Evolutionary conservation across 805 yeast species (phyloP), one percentile per base, ranked within the genome.

Genomic region (Diddensiella transvaalensis): DNA sequence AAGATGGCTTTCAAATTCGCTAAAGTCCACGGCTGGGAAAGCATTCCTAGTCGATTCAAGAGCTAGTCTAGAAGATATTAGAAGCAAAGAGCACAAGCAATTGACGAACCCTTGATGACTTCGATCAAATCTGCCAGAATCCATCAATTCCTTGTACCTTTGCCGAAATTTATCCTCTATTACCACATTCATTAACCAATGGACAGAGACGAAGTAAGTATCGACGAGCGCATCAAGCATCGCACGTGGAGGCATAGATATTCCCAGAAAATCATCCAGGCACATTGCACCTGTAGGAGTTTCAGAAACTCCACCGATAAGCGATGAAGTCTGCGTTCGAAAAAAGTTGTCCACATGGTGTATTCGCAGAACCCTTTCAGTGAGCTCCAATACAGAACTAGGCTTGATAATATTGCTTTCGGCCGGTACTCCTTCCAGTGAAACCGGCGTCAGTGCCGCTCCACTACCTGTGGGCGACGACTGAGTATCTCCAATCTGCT

Each of bases 161-260:
- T 46, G 49, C 22, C 49, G 40, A 35, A 46, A 46, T 21, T 42
- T 18, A 2, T 19, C n/a, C 40, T 46, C 49, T 8, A 32, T 33
- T 5, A 41, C 22, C 3, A 42, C 46, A 24, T 42, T 46, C 49
- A 46, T 46, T 3, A 46, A 33, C 49, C 49, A 46, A 17, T 46
- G 37, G 3, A 46, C 49, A 6, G 49, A 46, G 17, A 13, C 45
- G 23, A 46, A 46, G 21, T 46, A 46, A 4, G 30, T 41, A 22
- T 46, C 49, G n/a, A 46, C 45, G 17, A 46, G 46, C 8, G 45
- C 45, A 23, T 46, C 49, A 15, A 46, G 46, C 22, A 46, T 21
- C 4, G 49, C 40, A 3, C 40, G 29, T 11, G 46, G 39, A 4
- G 49, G 49, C 8, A 46, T 6, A 21, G 47, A n/a, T n/a, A 32